Evolutionary conservation across 2,329 filamentous ascomycete species (phyloP), one percentile per base, ranked within the genome.

Genomic region (Clarireedia homoeocarpa): DNA sequence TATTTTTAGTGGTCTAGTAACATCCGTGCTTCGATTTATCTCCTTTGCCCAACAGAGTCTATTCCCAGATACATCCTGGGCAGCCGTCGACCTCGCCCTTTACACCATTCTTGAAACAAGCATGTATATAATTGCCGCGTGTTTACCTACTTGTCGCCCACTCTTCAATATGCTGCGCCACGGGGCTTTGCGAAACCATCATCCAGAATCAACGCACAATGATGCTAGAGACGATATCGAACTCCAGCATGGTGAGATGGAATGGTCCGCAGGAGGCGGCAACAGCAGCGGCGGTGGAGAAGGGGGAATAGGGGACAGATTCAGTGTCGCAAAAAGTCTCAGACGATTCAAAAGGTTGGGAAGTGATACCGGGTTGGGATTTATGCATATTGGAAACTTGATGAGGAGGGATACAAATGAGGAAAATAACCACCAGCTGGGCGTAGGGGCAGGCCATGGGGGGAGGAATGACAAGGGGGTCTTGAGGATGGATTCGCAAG

Each of bases 51-150:
- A 17, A 12, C 46, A 49, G 27, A 39, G 50, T 1, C 23, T 57
- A 6, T 56, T 46, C 23, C 45, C 51, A 14, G 57, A 58, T 24
- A 48, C 48, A 2, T 17, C 57, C 6, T 56, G 48, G 39, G 46
- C 49, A 23, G 50, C 57, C 12, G 46, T 57, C 20, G 30, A 57
- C 17, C 40, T 51, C 12, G 46, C 55, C 9, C 40, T 53, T 10
- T 58, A 51, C 9, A 57, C 48, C 9, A 27, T 56, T 2, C 23
- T 55, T 4, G 57, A 58, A 57, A 53, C 57, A 5, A 51, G 45
- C 30, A 56, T 57, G 34, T 58, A 58, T 24, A 42, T 58, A 26
- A 56, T 58, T 24, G 57, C 57, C 3, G 48, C 57, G 2, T 58
- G 54, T 51, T 46, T 58, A 4, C 57, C 57, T 2, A 39, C 54